Evolutionary conservation across 192 early-diverging fungal species (phyloP).

Genomic region (Dimargaris verticillata): DNA sequence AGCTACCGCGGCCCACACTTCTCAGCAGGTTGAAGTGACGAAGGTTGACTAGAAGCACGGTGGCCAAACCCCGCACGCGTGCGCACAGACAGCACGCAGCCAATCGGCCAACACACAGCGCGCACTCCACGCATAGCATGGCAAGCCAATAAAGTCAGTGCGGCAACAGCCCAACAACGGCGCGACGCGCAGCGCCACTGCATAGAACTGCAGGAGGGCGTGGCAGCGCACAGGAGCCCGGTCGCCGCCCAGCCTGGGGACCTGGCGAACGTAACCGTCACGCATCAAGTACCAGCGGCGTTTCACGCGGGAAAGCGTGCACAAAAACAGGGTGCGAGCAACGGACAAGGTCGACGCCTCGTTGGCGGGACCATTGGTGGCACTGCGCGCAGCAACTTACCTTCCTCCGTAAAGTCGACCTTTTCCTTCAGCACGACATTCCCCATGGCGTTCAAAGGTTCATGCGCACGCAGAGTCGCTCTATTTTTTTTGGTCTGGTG

Average conservation of each 20-base stretch:
- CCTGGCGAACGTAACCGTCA: too few relatives aligned
- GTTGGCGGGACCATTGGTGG: too few relatives aligned
- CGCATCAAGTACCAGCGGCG: too few relatives aligned
- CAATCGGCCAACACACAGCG: background rate
- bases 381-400: constrained; percentile 19
- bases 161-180: background rate
- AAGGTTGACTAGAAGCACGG: constrained; percentile 26
- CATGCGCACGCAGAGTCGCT: too few relatives aligned
- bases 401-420: constrained; percentile 56
- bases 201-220: too few relatives aligned
- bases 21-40: constrained; percentile 80
- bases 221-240: too few relatives aligned
- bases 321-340: background rate
- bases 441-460: background rate
- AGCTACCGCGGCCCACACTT: constrained; percentile 85
- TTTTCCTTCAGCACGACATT: constrained; percentile 25
- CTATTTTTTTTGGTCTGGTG: too few relatives aligned
- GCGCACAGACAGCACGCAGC: background rate
- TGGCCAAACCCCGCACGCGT: too few relatives aligned
- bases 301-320: background rate
- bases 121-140: background rate
- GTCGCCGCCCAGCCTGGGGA: too few relatives aligned
- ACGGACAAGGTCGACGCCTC: background rate
- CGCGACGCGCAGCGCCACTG: background rate
- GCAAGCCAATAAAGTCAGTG: background rate